Evolutionary conservation across 2,329 filamentous ascomycete genomes (phyloP), one percentile per base, ranked within the genome.

Genomic region (Scedosporium apiospermum): DNA sequence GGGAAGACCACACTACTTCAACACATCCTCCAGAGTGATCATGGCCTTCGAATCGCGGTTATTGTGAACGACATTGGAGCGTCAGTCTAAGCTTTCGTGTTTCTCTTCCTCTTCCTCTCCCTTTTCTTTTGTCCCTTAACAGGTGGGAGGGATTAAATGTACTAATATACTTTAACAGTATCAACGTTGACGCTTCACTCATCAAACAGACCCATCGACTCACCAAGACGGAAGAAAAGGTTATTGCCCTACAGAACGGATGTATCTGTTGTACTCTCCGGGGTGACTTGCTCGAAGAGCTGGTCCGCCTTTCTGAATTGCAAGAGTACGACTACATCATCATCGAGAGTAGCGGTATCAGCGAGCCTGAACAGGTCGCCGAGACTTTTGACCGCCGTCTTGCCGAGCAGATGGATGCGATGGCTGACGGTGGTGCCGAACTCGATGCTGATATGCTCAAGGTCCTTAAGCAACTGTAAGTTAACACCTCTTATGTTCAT

Each of bases 191-290:
- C 63, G 86, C 85, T 0, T 78, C 83, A 4, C 74, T 88, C 0
- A 83, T 88, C 55, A 80, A 81, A 16, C 76, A 82, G 63, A 78
- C 74, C 1, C 80, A 85, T 67, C 79, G 78, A 26, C 72, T 88
- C 42, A 82, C 81, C 2, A 80, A 82, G 65, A 83, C 82, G 0
- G 75, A 86, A 46, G 85, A 88, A 66, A 87, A 88, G 65, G 78
- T 89, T 38, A 83, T 89, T 16, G 82, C 86, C 9, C 78, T 90
- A 62, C 86, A 89, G 68, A 90, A 89, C 65, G 87, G 88, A 9
- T 91, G 88, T 66, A 91, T 91, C 68, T 91, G 88, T 76, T 91
- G 88, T 67, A 91, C 88, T 0, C 77, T 91, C 0, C 84, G 88
- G 3, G 87, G 88, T 1, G 88, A 91, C 63, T 73, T 91, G 1